phyloP scores from a whole-genome alignment of 2,329 filamentous ascomycete species.

The Onygena corvina region DNA sequence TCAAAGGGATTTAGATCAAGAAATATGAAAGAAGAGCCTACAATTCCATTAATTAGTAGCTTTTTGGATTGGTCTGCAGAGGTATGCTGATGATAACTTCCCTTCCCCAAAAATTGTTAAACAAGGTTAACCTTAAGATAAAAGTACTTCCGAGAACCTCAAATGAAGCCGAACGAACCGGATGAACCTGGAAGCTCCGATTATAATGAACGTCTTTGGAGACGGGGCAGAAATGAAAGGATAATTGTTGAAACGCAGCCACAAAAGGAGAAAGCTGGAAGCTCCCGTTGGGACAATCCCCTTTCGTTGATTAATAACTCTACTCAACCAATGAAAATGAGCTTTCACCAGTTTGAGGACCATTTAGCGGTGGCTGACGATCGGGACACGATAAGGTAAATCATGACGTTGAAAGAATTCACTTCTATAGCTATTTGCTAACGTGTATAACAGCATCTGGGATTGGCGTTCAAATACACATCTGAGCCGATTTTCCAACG shows the following conservation, averaged over 20 bases:
- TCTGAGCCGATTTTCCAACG: conserved; percentile 80
- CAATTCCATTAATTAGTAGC: conserved; percentile 64
- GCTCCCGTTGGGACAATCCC: conserved; percentile 74
- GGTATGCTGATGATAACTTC: conserved; percentile 28
- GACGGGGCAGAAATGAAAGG: conserved; percentile 79
- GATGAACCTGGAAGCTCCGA: conserved; percentile 93
- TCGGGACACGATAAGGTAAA: conserved; percentile 69
- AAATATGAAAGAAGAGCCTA: conserved; percentile 46
- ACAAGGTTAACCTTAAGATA: conserved; percentile 17
- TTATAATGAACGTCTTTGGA: conserved; percentile 91
- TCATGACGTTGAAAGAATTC: too few relatives aligned
- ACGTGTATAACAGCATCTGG: conserved; percentile 53
- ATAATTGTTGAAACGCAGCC: conserved; percentile 90
- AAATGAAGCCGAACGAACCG: conserved; percentile 92
- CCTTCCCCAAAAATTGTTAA: not conserved
- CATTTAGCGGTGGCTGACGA: conserved; percentile 90
- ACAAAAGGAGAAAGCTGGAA: conserved; percentile 76
- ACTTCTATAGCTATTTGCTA: conserved; percentile 10
- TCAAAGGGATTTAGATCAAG: conserved; percentile 61
- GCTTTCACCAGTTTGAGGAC: conserved; percentile 95
- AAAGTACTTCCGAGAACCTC: conserved; percentile 86
- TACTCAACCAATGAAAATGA: conserved; percentile 81
- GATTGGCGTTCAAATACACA: conserved; percentile 73
- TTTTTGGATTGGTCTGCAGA: conserved; percentile 95
- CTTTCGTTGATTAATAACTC: conserved; percentile 77